A percentile compares a stretch with the other conserved stretches of the same genome.
Evolutionary conservation across 495 filamentous ascomycete genomes (phyloP).

Genomic region (Penicillium salamii): DNA sequence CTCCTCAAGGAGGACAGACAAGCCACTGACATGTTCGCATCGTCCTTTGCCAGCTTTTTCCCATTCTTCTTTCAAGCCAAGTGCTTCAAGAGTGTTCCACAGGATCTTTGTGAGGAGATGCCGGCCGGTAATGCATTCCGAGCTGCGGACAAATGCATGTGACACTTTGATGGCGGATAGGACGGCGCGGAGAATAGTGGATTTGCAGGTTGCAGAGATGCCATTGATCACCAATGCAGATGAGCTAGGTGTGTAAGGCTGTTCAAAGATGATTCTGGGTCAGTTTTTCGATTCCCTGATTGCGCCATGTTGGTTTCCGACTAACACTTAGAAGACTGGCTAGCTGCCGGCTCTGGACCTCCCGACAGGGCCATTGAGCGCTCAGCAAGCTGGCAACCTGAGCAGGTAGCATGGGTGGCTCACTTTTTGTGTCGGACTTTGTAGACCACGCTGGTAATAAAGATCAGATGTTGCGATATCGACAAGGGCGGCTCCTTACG

Average conservation of each 20-base stretch:
- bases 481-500: conserved; percentile 4
- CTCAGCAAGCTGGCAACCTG: conserved; percentile 40
- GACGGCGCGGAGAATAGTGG: conserved; percentile 60
- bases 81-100: conserved; percentile 37
- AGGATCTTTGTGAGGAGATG: conserved; percentile 71
- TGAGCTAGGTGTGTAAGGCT: conserved; percentile 45
- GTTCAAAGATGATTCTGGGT: conserved; percentile 1
- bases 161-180: conserved; percentile 53
- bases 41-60: conserved; percentile 47
- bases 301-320: conserved; percentile 3
- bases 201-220: conserved; percentile 91
- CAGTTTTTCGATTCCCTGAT: neutral
- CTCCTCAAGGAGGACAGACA: conserved; percentile 67
- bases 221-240: conserved; percentile 75
- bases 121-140: conserved; percentile 85
- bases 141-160: conserved; percentile 71
- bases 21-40: conserved; percentile 74
- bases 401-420: conserved; percentile 30
- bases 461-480: neutral
- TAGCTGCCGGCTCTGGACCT: conserved; percentile 60
- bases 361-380: conserved; percentile 60
- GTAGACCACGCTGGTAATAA: neutral
- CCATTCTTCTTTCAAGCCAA: conserved; percentile 39
- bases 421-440: neutral
- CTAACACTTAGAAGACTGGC: conserved; percentile 60